Evolutionary conservation across 805 yeast genomes (phyloP), one percentile per base, ranked within the genome.

Genomic region (Yarrowia sp.): DNA sequence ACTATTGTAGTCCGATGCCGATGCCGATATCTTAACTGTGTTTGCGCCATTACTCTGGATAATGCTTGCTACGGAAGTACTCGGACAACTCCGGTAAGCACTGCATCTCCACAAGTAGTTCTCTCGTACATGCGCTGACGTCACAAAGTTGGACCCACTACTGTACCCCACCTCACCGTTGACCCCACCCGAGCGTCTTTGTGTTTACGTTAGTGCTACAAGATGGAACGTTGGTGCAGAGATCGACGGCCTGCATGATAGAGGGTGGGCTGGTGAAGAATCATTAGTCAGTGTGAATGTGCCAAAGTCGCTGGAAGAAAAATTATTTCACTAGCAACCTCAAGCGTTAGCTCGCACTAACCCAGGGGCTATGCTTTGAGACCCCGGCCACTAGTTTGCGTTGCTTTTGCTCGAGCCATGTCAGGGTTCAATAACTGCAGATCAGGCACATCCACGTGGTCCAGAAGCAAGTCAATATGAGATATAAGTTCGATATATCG

Each of bases 391-490:
- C 10, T 45, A 17, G 53, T 15, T 31, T 47, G 53, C 28, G 32
- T 32, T 47, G 28, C 39, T 33, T 33, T 17, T 33, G 39, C 32
- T 22, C 39, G 39, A 22, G 33, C 53, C 39, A 28, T 15, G 28
- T 47, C 53, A 47, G 53, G 53, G 53, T 47, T 47, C 53, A 47
- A 32, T 32, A 5, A 17, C 22, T 45, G 53, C 53, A 47, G 53
- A 47, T 47, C 53, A 47, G 53, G 53, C 39, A 47, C 53, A 47
- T 47, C 28, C 53, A 32, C 53, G 38, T 47, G 38, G 39, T 38
- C 39, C 38, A 22, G 28, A 22, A 22, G 28, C 28, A 22, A 22
- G 28, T 22, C 28, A 22, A 22, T 22, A 22, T 22, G 28, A 22
- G 28, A 22, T 22, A 22, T 22, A 22, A 22, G 28, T 22, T 22